Evolutionary conservation across 2,329 filamentous ascomycete genomes (phyloP), one percentile per base, ranked within the genome.

Genomic region (Incumbomyces delicatus): DNA sequence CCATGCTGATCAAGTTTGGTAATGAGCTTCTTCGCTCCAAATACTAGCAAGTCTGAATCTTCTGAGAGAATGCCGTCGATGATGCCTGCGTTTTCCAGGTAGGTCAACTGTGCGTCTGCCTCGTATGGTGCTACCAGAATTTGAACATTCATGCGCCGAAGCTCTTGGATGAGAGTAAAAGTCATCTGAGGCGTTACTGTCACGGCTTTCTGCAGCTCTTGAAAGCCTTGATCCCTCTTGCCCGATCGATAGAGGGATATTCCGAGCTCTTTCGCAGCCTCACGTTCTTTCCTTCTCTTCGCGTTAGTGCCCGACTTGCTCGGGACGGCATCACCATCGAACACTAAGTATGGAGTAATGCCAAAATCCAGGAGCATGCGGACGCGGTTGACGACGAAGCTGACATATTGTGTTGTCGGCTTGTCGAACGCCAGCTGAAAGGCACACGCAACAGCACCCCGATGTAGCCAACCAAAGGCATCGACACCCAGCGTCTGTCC

Each of bases 121-220:
- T 98, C 92, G 66, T 95, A 98, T 0, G 92, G 92, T 1, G 92
- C 92, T 14, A 98, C 94, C 46, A 98, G 75, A 61, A 95, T 96
- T 48, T 87, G 77, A 13, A 98, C 76, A 33, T 80, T 75, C 59
- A 82, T 71, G 58, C 79, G 78, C 67, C 94, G 95, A 58, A 96
- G 73, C 63, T 94, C 87, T 56, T 95, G 88, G 49, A 98, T 98
- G 44, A 96, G 69, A 55, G 85, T 76, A 6, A 86, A 80, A 6
- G 92, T 92, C 94, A 98, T 98, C 58, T 92, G 82, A 2, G 94
- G 90, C 1, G 92, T 96, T 32, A 98, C 81, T 63, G 98, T 92
- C 50, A 96, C 84, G 38, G 89, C 85, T 64, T 96, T 98, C 61
- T 96, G 90, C 47, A 96, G 77, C 64, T 96, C 88, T 38, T 81